These are phyloP conservation scores for Alternaria hordeiaustralica DNA, from an alignment of 2,329 filamentous ascomycete species.

Conservation along the genomic window DNA sequence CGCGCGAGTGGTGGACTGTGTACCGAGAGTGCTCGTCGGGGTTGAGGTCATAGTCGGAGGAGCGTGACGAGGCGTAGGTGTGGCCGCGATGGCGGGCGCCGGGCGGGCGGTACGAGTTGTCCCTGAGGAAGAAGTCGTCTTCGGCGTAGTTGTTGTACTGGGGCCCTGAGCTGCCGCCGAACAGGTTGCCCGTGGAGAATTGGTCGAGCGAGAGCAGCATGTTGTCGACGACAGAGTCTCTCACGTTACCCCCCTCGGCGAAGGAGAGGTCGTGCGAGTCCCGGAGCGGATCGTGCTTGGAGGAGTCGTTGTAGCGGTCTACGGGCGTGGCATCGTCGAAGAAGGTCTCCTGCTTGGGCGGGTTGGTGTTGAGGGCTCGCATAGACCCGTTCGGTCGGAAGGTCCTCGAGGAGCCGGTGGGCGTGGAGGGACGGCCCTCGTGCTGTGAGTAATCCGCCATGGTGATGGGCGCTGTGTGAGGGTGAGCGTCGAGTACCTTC, in stretches of 20 bases:
- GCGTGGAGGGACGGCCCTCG: constrained; percentile 37
- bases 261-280: constrained; percentile 89
- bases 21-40: constrained; percentile 50
- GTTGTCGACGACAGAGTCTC: constrained; percentile 92
- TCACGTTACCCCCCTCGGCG: constrained; percentile 68
- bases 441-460: constrained; percentile 36
- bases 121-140: constrained; percentile 48
- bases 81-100: constrained; percentile 60
- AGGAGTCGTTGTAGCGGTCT: constrained; percentile 28
- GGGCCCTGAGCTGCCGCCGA: constrained; percentile 19
- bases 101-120: constrained; percentile 41
- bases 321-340: constrained; percentile 47
- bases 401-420: constrained; percentile 34
- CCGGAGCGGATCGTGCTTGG: constrained; percentile 30
- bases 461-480: constrained; percentile 6
- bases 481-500: constrained; percentile 22
- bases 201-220: constrained; percentile 94
- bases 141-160: constrained; percentile 49
- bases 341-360: constrained; percentile 40
- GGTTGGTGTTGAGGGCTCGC: constrained; percentile 41
- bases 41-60: constrained; percentile 61
- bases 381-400: constrained; percentile 31
- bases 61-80: constrained; percentile 66
- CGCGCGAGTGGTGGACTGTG: constrained; percentile 53
- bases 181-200: constrained; percentile 36